Percentiles rank a stretch among this genome's conserved stretches.
Evolutionary conservation across 257 asterid genomes (phyloP).

Genomic region (Dorcoceras hygrometricum): DNA sequence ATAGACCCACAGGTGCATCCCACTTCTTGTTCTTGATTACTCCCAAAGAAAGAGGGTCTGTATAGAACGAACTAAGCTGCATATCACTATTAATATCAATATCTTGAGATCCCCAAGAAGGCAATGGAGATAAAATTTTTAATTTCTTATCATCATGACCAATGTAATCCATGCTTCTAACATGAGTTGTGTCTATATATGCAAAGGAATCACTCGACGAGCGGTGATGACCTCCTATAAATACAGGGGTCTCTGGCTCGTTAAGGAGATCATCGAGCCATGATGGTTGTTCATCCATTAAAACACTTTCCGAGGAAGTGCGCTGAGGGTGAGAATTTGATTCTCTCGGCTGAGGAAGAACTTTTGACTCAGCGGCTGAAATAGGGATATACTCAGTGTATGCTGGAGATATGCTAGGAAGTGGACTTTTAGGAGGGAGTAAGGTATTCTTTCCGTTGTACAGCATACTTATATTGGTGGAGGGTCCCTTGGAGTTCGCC

Average conservation of each 20-base stretch:
- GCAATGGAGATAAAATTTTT: conserved; percentile 38
- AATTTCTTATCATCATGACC: conserved; percentile 57
- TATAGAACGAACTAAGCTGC: conserved; percentile 42
- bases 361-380: conserved; percentile 48
- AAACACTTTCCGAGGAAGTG: conserved; percentile 77
- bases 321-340: conserved; percentile 77
- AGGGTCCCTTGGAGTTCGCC: conserved; percentile 79
- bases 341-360: conserved; percentile 47
- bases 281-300: conserved; percentile 84
- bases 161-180: conserved; percentile 37
- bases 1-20: conserved; percentile 48
- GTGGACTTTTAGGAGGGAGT: conserved; percentile 94
- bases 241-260: conserved; percentile 91
- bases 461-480: conserved; percentile 63
- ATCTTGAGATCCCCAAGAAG: conserved; percentile 78
- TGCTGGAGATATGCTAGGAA: conserved; percentile 66
- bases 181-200: conserved; percentile 45
- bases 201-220: conserved; percentile 94
- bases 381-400: conserved; percentile 59
- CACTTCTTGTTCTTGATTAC: conserved; percentile 55
- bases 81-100: conserved; percentile 50
- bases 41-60: conserved; percentile 41
- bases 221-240: conserved; percentile 89
- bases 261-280: conserved; percentile 92
- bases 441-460: conserved; percentile 61